phyloP scores from a whole-genome alignment of 768 basidiomycete genomes.

The Dacryopinax spathularia region DNA sequence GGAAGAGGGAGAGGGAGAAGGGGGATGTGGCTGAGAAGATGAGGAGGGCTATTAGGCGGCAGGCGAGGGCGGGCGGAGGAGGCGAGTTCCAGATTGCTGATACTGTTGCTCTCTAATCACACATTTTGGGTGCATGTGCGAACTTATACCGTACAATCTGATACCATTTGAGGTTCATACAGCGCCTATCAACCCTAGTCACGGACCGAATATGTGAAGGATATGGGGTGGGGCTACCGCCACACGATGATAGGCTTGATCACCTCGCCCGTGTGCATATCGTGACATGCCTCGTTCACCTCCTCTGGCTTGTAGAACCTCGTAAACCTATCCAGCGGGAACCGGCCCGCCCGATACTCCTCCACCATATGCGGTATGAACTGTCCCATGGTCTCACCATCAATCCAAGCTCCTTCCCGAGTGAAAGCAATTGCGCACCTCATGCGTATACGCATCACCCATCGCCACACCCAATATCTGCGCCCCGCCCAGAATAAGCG shows the following conservation, averaged over 20 bases:
- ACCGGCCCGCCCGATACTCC: slow-evolving; percentile 7
- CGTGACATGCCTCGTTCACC: slow-evolving; percentile 5
- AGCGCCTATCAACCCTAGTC: no score
- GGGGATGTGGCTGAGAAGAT: not conserved
- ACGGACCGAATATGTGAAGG: no score
- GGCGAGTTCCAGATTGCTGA: not conserved
- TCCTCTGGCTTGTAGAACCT: slow-evolving; percentile 8
- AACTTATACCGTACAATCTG: not conserved
- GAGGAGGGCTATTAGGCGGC: not conserved
- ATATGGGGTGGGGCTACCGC: not conserved
- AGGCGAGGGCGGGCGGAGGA: not conserved
- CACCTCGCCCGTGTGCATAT: slow-evolving; percentile 10
- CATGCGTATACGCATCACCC: slow-evolving; percentile 4
- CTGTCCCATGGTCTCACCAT: slow-evolving; percentile 1
- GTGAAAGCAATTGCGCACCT: not conserved
- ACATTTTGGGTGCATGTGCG: not conserved
- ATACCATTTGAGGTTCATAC: not conserved
- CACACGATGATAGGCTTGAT: slow-evolving; percentile 14
- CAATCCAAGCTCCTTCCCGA: slow-evolving; percentile 5
- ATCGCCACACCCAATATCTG: not conserved
- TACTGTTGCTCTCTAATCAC: not conserved
- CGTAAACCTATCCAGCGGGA: slow-evolving; percentile 10
- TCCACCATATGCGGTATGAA: slow-evolving; percentile 10
- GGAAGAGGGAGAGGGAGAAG: not conserved
- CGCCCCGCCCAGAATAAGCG: not conserved